Evolutionary conservation across 2,329 filamentous ascomycete genomes (phyloP), one percentile per base, ranked within the genome.

Genomic region (Trichoderma semiorbis): DNA sequence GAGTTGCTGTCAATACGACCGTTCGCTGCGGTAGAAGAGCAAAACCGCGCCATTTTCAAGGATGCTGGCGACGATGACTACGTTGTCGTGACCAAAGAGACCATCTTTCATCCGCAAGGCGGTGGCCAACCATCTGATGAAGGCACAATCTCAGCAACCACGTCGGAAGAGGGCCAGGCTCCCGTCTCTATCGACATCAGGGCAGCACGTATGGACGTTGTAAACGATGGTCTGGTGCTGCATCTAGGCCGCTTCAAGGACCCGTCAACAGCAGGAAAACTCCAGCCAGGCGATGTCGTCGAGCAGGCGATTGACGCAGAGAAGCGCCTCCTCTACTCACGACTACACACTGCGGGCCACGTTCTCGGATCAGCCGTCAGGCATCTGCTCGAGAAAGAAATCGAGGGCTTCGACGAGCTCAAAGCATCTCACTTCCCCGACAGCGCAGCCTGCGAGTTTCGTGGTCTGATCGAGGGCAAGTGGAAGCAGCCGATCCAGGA

Each of bases 91-190:
- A 91, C 89, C 0, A 83, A 87, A 2, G 81, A 87, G 61, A 93
- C 92, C n/a, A 90, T 93, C 73, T 94, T 94, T 80, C 90, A 94
- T 73, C 89, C 90, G 0, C 92, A 94, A 79, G 92, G 92, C 24
- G 92, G 92, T 72, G 92, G 92, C 8, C 92, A 94, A 76, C 92
- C 92, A 0, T 90, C 88, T 0, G 92, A 94, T 73, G 83, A 85
- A 12, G 92, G 92, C 24, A 81, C 77, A 53, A 91, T 93, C 73
- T 81, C 80, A 0, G 74, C 75, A 21, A 70, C 92, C 74, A 76
- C 83, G 24, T 60, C 43, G 5, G 36, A 43, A 3, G 36, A 60
- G 6, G 30, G 43, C 28, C 50, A 32, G 24, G 4, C 39, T 36
- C 32, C 39, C 30, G 18, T 43, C 3, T 53, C 43, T 12, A 72